These are phyloP conservation scores for Ganoderma boninense DNA, from an alignment of 1,284 basidiomycete species.

Conservation along the genomic window DNA sequence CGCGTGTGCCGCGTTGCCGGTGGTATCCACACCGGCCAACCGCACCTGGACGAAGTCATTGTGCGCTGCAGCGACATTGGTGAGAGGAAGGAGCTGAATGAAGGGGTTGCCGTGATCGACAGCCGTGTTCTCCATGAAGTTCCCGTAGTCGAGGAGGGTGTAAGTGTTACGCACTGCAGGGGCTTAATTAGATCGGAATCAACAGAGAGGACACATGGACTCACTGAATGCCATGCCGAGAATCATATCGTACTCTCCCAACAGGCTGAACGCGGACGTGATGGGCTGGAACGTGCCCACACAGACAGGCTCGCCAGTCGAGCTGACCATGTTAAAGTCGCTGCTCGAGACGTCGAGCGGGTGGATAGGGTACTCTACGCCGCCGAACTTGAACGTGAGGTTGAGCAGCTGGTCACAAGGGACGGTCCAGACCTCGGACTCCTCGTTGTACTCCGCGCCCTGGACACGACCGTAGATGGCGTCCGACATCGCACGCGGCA, in stretches of 20 bases:
- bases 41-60: slow-evolving; percentile 61
- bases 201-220: slow-evolving; percentile 37
- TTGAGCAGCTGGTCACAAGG: slow-evolving; percentile 79
- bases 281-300: slow-evolving; percentile 84
- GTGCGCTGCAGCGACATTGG: slow-evolving; percentile 48
- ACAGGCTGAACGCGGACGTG: slow-evolving; percentile 77
- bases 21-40: slow-evolving; percentile 58
- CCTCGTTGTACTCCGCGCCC: slow-evolving; percentile 71
- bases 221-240: slow-evolving; percentile 82
- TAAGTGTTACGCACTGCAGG: slow-evolving; percentile 73
- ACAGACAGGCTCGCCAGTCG: slow-evolving; percentile 68
- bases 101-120: slow-evolving; percentile 55
- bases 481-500: slow-evolving; percentile 77
- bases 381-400: slow-evolving; percentile 75
- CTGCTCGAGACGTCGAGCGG: slow-evolving; percentile 76
- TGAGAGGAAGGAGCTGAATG: slow-evolving; percentile 66
- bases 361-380: slow-evolving; percentile 71
- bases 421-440: slow-evolving; percentile 70
- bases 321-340: slow-evolving; percentile 64
- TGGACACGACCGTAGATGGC: slow-evolving; percentile 83
- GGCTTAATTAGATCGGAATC: neutral
- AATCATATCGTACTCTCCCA: slow-evolving; percentile 83
- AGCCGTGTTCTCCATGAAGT: slow-evolving; percentile 54
- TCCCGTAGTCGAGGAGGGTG: slow-evolving; percentile 66
- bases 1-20: slow-evolving; percentile 39